These are phyloP conservation scores for Chalaropsis ovoidea DNA, from an alignment of 2,329 filamentous ascomycete species.

Conservation along the genomic window DNA sequence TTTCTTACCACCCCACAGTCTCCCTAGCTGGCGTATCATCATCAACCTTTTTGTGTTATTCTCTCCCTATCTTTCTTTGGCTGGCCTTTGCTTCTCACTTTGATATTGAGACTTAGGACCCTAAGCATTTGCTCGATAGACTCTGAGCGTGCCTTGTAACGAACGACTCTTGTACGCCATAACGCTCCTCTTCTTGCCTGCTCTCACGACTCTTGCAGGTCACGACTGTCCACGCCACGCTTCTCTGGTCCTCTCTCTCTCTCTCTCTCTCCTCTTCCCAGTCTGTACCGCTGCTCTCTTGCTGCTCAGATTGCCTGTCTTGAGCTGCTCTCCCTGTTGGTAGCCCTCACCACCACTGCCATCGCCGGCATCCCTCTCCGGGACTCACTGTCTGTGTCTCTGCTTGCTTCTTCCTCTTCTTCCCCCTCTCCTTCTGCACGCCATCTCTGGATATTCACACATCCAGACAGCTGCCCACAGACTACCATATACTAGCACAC, in stretches of 20 bases:
- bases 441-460: neutral
- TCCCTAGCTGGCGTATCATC: conserved; percentile 1
- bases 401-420: conserved; percentile 8
- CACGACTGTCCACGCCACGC: neutral
- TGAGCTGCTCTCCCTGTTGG: neutral
- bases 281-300: neutral
- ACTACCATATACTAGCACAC: neutral
- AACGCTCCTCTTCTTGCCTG: neutral
- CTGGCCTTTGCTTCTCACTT: neutral
- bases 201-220: neutral
- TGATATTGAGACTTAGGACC: neutral
- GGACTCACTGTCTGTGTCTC: conserved; percentile 23
- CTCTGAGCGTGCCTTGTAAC: neutral
- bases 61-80: conserved; percentile 6
- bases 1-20: neutral
- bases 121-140: neutral
- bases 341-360: neutral
- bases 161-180: neutral
- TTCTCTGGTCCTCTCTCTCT: neutral
- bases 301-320: neutral
- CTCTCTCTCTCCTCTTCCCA: neutral
- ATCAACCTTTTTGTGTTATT: neutral
- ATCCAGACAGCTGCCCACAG: neutral
- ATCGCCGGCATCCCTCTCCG: neutral
- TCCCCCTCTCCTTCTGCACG: too few species aligned